Base-by-base conservation (phyloP, 2,329 filamentous ascomycete genomes). In the Penicillium sp. region DNA sequence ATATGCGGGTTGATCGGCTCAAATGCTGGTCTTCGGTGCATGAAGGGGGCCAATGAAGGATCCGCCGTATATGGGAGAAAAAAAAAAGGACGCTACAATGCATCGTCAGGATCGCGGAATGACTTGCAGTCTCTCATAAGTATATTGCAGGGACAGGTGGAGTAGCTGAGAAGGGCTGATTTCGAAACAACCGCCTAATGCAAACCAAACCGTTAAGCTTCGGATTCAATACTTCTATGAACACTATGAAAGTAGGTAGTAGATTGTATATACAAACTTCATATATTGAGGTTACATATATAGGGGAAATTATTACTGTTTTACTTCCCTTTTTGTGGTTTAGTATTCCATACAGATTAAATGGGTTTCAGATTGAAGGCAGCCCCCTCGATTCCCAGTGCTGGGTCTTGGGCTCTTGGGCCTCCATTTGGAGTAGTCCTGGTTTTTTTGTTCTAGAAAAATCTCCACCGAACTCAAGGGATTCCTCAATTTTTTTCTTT, bases 1-100 rank as follows among this genome's bases (percentile, higher is more conserved):
- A 56, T 50, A 60, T 63, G 61, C 61, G 62, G 59, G 59, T 61
- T 64, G 64, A 67, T 67, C 64, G 47, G 42, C 60, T 62, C 35
- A 58, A 57, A 64, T 66, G 64, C 58, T 59, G 63, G 59, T 56
- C 58, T 29, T 61, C 56, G 43, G 59, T 66, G 60, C 64, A 66
- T 56, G 31, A 46, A 56, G 9, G 55, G 54, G 53, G 21, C 60
- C 62, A 60, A 62, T 64, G 49, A 57, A 31, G 27, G n/a, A n/a
- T 40, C 27, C 19, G 19, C 37, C 23, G 43, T 10, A 46, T 37
- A 40, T 33, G 15, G 25, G 23, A 23, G 23, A 38, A 21, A 47
- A 25, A 56, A 29, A 65, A 61, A 29, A 40, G n/a, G n/a, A 57
- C 45, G 40, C 45, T 42, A 35, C 13, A 29, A 37, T 61, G 56